Evolutionary conservation across 208 protist genomes (phyloP).

Genomic region (Trypanosoma caninum): DNA sequence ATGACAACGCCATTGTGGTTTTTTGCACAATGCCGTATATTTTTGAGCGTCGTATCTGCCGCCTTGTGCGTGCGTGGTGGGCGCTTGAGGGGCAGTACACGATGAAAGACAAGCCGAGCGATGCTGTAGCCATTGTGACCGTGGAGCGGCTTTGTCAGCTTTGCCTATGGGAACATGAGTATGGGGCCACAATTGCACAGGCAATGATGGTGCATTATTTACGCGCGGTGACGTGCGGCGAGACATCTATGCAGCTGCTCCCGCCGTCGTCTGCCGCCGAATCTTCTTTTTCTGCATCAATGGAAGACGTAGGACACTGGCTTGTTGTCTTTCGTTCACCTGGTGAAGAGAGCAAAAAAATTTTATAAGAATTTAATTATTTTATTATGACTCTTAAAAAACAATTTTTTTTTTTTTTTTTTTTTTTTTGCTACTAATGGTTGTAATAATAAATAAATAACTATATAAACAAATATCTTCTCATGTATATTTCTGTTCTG

Average conservation of each 20-base stretch:
- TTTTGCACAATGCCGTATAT: slow-evolving; percentile 16
- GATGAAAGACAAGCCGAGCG: not conserved
- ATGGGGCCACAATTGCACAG: slow-evolving; percentile 27
- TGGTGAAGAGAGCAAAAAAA: not conserved
- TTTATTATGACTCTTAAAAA: too few relatives aligned
- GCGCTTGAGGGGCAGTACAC: slow-evolving; percentile 8
- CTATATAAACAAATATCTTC: too few relatives aligned
- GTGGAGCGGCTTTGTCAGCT: slow-evolving; percentile 32
- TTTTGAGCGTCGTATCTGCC: slow-evolving; percentile 29
- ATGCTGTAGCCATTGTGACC: slow-evolving; percentile 19
- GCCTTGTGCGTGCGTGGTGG: slow-evolving; percentile 27
- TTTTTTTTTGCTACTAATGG: not conserved
- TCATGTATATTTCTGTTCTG: too few relatives aligned
- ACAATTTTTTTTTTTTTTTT: not conserved
- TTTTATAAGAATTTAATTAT: too few relatives aligned
- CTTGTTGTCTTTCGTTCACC: slow-evolving; percentile 4
- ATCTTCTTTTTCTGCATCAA: not conserved
- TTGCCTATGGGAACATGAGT: slow-evolving; percentile 64
- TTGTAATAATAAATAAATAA: too few relatives aligned
- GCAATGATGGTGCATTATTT: slow-evolving; percentile 55
- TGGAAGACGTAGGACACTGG: slow-evolving; percentile 15
- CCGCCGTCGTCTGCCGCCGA: slow-evolving; percentile 2
- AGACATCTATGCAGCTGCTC: slow-evolving; percentile 19
- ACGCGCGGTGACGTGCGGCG: slow-evolving; percentile 18
- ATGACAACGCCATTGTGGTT: slow-evolving; percentile 14